phyloP scores from a whole-genome alignment of 345 rosid species.

The Eucalyptus lansdowneana region DNA sequence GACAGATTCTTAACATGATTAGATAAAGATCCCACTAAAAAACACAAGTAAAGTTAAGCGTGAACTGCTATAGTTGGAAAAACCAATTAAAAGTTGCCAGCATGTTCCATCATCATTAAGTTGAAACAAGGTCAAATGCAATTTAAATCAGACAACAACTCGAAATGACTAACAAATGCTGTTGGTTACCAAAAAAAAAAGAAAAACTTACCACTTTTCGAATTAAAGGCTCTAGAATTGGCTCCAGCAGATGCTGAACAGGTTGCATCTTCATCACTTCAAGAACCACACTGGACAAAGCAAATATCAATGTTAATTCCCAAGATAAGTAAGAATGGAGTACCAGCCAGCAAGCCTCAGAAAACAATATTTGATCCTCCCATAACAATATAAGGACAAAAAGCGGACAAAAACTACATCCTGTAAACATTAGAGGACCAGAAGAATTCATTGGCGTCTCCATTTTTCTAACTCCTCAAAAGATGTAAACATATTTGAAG shows the following conservation, averaged over 20 bases:
- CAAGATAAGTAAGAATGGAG: background rate
- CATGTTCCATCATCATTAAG: background rate
- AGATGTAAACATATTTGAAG: background rate
- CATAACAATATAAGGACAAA: background rate
- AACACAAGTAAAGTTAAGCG: background rate
- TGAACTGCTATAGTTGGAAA: background rate
- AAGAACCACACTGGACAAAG: conserved; percentile 65
- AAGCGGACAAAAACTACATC: background rate
- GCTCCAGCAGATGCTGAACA: conserved; percentile 68
- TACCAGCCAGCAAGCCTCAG: background rate
- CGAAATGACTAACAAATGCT: background rate
- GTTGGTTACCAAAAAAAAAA: background rate
- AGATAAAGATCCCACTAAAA: background rate
- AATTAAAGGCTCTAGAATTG: conserved; percentile 83
- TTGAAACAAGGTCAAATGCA: background rate
- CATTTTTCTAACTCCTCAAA: background rate
- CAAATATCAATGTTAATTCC: background rate
- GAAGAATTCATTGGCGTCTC: background rate
- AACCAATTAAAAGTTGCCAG: background rate
- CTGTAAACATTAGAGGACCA: background rate
- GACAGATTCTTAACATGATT: background rate
- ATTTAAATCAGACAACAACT: background rate
- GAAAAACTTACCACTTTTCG: conserved; percentile 74
- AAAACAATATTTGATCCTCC: background rate
- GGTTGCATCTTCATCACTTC: conserved; percentile 76